Percentiles rank a stretch among this genome's conserved stretches.
Evolutionary conservation across 495 filamentous ascomycete species (phyloP).

Genomic region (Tuber umbilicatum): DNA sequence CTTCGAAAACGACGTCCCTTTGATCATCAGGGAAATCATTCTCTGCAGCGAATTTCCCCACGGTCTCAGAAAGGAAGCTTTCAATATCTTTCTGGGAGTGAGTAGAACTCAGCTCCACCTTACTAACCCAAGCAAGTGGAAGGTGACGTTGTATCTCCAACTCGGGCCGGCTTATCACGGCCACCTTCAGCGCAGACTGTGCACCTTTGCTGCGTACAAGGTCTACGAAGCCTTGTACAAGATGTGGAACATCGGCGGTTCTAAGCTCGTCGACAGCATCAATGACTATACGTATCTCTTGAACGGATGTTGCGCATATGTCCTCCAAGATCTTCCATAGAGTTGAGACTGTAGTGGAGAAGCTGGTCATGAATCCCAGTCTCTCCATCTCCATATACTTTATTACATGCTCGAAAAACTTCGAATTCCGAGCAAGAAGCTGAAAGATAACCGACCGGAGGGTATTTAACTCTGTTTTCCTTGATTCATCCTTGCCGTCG

Average conservation of each 20-base stretch:
- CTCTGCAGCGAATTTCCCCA: background rate
- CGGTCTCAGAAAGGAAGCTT: conserved; percentile 1
- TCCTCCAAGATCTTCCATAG: background rate
- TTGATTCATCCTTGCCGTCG: background rate
- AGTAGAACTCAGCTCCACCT: background rate
- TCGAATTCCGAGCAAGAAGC: conserved; percentile 1
- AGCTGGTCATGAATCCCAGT: background rate
- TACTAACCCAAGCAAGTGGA: background rate
- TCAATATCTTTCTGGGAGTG: background rate
- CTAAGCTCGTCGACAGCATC: background rate
- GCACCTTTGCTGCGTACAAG: background rate
- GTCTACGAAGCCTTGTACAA: background rate
- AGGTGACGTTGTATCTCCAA: background rate
- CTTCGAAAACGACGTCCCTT: background rate
- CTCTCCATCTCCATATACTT: conserved; percentile 2
- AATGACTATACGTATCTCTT: conserved; percentile 1
- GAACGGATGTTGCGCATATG: background rate
- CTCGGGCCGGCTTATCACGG: background rate
- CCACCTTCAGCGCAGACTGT: conserved; percentile 2
- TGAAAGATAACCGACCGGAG: conserved; percentile 1
- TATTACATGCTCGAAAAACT: background rate
- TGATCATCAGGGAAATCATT: background rate
- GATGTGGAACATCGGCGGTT: background rate
- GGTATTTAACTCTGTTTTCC: conserved; percentile 3
- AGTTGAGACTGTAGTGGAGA: background rate